These are phyloP conservation scores for Phyllosticta ampelicida DNA, from an alignment of 2,329 filamentous ascomycete genomes.

Conservation along the genomic window DNA sequence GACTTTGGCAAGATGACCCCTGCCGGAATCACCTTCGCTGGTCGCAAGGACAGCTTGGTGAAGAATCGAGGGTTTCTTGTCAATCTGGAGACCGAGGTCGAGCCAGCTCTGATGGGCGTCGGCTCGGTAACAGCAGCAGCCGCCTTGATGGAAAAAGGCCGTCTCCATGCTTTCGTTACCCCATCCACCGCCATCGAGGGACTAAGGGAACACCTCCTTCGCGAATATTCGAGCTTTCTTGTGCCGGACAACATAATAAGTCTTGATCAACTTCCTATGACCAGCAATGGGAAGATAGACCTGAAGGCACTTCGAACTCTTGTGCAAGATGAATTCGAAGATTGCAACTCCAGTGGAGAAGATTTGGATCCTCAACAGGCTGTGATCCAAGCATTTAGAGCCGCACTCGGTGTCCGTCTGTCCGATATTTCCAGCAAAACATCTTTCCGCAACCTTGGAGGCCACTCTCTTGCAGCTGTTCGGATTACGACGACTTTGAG, in stretches of 20 bases:
- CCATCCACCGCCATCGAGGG: not conserved
- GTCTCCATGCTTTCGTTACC: slow-evolving; percentile 1
- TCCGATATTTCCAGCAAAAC: not conserved
- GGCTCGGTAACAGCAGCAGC: not conserved
- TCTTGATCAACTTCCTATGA: not conserved
- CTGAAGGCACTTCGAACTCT: not conserved
- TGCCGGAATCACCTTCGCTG: slow-evolving; percentile 7
- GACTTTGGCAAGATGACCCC: slow-evolving; percentile 16
- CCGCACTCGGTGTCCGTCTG: not conserved
- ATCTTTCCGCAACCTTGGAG: not conserved
- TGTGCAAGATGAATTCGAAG: not conserved
- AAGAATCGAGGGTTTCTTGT: slow-evolving; percentile 27
- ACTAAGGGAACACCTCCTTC: not conserved
- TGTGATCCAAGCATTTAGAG: not conserved
- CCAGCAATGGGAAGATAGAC: slow-evolving; percentile 3
- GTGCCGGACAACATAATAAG: not conserved
- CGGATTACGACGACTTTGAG: slow-evolving; percentile 1
- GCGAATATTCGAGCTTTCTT: not conserved
- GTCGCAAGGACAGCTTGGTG: slow-evolving; percentile 10
- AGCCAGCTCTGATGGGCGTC: slow-evolving; percentile 1
- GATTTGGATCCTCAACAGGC: not conserved
- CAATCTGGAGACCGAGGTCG: slow-evolving; percentile 27
- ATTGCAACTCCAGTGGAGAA: not conserved
- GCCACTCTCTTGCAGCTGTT: slow-evolving; percentile 1
- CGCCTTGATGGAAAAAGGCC: not conserved